A percentile compares a stretch with the other conserved stretches of the same genome.
Conservation (phyloP, 345 rosid species). For the Iberis pinnata region DNA sequence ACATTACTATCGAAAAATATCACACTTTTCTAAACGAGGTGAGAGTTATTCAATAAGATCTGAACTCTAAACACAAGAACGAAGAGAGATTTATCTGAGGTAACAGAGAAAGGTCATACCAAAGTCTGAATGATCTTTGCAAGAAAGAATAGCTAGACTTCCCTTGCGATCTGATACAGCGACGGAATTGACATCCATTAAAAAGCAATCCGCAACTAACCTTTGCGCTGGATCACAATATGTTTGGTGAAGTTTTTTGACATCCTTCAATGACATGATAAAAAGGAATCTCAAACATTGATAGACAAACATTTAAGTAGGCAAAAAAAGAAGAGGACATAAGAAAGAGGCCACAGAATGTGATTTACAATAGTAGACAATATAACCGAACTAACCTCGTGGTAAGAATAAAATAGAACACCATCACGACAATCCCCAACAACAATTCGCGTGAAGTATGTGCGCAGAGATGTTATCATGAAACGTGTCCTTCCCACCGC, state of each 20-base stretch:
- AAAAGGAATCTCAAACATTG: conserved; percentile 3
- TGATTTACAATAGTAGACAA: not conserved
- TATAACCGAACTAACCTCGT: conserved; percentile 66
- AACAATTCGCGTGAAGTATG: conserved; percentile 74
- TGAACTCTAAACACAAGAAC: conserved; percentile 2
- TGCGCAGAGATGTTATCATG: conserved; percentile 70
- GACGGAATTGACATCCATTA: conserved; percentile 72
- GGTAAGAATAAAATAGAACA: conserved; percentile 77
- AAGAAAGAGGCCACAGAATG: not conserved
- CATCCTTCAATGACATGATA: conserved; percentile 41
- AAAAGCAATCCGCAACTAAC: conserved; percentile 89
- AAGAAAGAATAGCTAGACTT: conserved; percentile 78
- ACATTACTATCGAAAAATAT: not conserved
- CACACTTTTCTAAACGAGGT: conserved; percentile 1
- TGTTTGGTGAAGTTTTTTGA: conserved; percentile 72
- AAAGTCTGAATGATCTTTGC: conserved; percentile 54
- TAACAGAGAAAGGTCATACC: conserved; percentile 31
- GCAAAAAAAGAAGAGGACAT: not conserved
- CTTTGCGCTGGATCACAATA: conserved; percentile 94
- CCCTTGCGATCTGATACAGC: conserved; percentile 97
- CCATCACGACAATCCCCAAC: conserved; percentile 99
- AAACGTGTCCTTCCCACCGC: conserved; percentile 86
- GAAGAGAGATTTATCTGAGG: conserved; percentile 2
- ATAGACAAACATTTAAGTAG: conserved; percentile 1
- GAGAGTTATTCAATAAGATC: not conserved